Base-by-base conservation (phyloP, 2,329 filamentous ascomycete species). In the Furcasterigmium furcatum region DNA sequence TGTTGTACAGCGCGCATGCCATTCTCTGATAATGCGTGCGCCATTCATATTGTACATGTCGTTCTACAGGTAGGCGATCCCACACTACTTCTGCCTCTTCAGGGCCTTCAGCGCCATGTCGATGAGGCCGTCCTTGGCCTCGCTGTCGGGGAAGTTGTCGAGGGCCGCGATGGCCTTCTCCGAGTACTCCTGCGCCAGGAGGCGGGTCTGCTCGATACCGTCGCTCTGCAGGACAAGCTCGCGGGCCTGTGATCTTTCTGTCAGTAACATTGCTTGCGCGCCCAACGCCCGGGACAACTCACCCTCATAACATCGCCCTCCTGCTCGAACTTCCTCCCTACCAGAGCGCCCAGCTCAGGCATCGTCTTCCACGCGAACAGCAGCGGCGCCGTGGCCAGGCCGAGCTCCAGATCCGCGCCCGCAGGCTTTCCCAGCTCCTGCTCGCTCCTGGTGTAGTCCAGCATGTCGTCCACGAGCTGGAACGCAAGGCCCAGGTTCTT, bases 391-490 rank as follows among this genome's bases (percentile, higher is more conserved):
- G 94, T 99, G 36, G 94, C 94, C 46, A 99, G 77, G 5, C 94
- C 94, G 24, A 99, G 73, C 68, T 97, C 90, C 51, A 99, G 68
- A 67, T 99, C 94, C 24, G 94, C 94, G 34, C 92, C 94, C 5
- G 92, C 89, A 3, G 94, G 94, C 70, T 99, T 99, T 20, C 94
- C 94, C 35, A 99, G 72, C 63, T 96, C 91, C 48, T 81, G 78
- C 35, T 84, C 90, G 45, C 80, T 90, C 50, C 90, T 81, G 0
- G 94, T 97, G 65, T 97, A 99, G 66, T 99, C 94, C 57, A 99
- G 76, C 87, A 99, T 88, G 63, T 99, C 94, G 63, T 99, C 94
- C 14, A 99, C 92, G 9, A 99, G 78, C 74, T 99, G 94, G 71
- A 99, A 99, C 2, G 94, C 94, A 45, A 99, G 70, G 2, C 94